Base-by-base conservation (phyloP, 768 basidiomycete species). In the Guyanaporus albipodus region DNA sequence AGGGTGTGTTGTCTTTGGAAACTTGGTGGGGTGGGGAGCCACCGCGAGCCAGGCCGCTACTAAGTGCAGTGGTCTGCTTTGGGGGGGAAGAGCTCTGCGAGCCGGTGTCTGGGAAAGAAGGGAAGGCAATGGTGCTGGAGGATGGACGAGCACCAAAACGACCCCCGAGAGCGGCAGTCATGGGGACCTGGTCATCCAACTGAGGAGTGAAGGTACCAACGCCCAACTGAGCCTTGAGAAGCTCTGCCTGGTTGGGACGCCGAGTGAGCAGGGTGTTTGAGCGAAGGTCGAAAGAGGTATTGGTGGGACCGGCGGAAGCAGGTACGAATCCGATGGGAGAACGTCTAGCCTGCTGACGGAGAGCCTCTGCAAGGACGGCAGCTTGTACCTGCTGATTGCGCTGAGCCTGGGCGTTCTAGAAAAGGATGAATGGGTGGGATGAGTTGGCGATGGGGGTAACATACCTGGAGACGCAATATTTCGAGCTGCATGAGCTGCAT, bases 401-500 rank as follows among this genome's bases (percentile, higher is more conserved):
- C 67, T 90, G 85, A 28, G 79, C 80, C 59, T 89, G 83, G 9
- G 82, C 64, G 21, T 78, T 78, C 84, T 87, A 41, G 4, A 28
- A 44, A 23, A 34, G 19, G 34, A 32, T 59, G 1, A 51, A 51
- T 60, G 36, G 47, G 51, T 34, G 33, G 50, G 44, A 31, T 2
- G 38, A 14, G 18, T 1, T 36, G 18, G 21, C 8, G 6, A 19
- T 31, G 33, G 1, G 12, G 15, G 0, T 15, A 32, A 68, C 76
- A 39, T 49, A 84, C 88, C 84, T 91, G 89, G 52, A 91, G 77
- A 62, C 78, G 80, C 62, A 89, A 67, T 56, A 91, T 77, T 70
- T 91, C 89, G 46, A 91, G 72, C 61, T 91, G 90, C 70, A 91
- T 78, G 74, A 91, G 74, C 70, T 91, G 88, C 76, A 91, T 75